Conservation (phyloP, 2,329 filamentous ascomycete genomes). For the Ophiosphaerella korrae region DNA sequence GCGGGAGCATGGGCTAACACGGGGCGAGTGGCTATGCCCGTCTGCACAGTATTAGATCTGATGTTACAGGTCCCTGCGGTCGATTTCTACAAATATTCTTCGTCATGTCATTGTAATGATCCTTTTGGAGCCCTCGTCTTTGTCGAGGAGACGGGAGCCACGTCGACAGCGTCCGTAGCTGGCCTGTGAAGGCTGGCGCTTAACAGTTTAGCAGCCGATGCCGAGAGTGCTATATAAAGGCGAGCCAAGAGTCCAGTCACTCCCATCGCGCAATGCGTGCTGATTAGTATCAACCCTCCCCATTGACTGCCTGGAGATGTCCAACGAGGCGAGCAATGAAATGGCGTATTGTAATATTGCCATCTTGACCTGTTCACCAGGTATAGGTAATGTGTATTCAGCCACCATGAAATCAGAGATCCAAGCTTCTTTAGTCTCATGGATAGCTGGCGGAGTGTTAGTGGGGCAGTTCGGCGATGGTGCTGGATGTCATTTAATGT, state of each 20-base stretch:
- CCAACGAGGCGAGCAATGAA: background rate
- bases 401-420: conserved; percentile 9
- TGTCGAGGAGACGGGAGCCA: conserved; percentile 7
- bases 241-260: conserved; percentile 25
- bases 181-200: conserved; percentile 36
- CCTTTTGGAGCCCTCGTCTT: conserved; percentile 1
- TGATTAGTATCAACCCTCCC: conserved; percentile 7
- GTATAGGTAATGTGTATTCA: conserved; percentile 6
- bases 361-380: too few species aligned
- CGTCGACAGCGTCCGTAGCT: conserved; percentile 12
- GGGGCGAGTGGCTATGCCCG: conserved; percentile 35
- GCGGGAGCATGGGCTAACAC: conserved; percentile 23
- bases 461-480: conserved; percentile 16
- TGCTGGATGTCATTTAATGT: background rate
- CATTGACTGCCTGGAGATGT: background rate
- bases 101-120: conserved; percentile 4
- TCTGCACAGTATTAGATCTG: conserved; percentile 11
- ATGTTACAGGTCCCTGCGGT: conserved; percentile 4
- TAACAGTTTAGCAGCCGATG: conserved; percentile 27
- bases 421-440: conserved; percentile 15
- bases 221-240: conserved; percentile 35
- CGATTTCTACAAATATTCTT: conserved; percentile 4
- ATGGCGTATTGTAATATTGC: too few species aligned
- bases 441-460: conserved; percentile 13
- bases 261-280: conserved; percentile 8